A percentile compares a stretch with the other conserved stretches of the same genome.
phyloP scores from a whole-genome alignment of 176 grass and related monocot species.

The Tillandsia leiboldiana region DNA sequence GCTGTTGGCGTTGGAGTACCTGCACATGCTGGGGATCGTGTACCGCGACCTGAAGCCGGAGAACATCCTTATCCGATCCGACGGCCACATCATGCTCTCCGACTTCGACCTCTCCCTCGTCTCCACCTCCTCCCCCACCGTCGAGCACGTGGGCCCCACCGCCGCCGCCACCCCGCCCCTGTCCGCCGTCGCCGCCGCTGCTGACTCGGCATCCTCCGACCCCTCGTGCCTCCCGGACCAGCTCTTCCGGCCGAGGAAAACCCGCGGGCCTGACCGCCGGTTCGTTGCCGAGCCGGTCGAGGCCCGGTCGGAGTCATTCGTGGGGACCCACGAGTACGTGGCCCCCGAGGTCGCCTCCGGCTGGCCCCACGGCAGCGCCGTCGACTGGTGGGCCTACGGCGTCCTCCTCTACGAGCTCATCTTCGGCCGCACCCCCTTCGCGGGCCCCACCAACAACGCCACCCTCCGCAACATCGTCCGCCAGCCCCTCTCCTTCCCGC shows the following conservation, averaged over 20 bases:
- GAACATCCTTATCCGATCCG: constrained; percentile 85
- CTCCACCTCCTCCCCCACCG: constrained; percentile 57
- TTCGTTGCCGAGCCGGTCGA: constrained; percentile 81
- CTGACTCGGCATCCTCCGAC: too few species aligned
- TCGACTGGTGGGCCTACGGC: constrained; percentile 98
- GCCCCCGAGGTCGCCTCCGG: constrained; percentile 74
- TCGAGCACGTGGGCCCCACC: constrained; percentile 19
- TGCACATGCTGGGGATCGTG: constrained; percentile 98
- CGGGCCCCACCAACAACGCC: constrained; percentile 42
- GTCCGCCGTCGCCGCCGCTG: background rate
- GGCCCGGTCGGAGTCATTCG: constrained; percentile 74
- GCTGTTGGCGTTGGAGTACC: constrained; percentile 81
- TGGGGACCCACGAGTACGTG: constrained; percentile 96
- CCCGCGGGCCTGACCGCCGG: constrained; percentile 14
- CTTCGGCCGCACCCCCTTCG: constrained; percentile 75
- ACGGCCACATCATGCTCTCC: constrained; percentile 99
- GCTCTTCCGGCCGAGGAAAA: constrained; percentile 22
- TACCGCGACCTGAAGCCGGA: constrained; percentile 99
- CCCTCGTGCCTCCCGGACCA: constrained; percentile 54
- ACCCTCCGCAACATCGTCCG: constrained; percentile 78
- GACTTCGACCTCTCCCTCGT: constrained; percentile 96
- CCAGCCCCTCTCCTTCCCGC: constrained; percentile 43
- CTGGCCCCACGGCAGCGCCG: constrained; percentile 63
- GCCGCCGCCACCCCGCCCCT: background rate
- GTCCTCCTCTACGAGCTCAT: constrained; percentile 88